Evolutionary conservation across 352 stramenopile genomes (phyloP).

Genomic region (Pythium oligandrum): DNA sequence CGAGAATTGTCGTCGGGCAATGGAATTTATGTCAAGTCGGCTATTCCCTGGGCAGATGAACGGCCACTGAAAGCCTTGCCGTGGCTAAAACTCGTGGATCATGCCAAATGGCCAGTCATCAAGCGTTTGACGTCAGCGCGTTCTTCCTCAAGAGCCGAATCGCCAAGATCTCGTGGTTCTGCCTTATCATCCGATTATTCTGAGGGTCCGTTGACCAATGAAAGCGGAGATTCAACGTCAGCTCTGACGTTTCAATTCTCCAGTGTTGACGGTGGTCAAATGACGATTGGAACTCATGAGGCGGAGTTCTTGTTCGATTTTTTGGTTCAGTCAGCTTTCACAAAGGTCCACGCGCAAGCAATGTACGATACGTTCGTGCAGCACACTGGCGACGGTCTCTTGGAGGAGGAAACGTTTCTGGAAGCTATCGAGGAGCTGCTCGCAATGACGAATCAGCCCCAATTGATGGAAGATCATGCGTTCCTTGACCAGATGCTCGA

Average conservation of each 20-base stretch:
- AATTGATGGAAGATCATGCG: conserved; percentile 71
- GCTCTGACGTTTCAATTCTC: conserved; percentile 69
- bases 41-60: conserved; percentile 67
- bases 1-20: not conserved
- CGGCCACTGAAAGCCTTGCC: conserved; percentile 42
- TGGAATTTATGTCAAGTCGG: conserved; percentile 22
- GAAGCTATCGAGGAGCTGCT: conserved; percentile 75
- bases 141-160: not conserved
- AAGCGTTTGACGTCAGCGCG: conserved; percentile 30
- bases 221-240: conserved; percentile 15
- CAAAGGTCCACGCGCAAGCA: conserved; percentile 53
- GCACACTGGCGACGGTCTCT: conserved; percentile 72
- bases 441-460: conserved; percentile 63
- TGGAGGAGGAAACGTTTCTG: conserved; percentile 83
- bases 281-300: conserved; percentile 57
- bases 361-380: conserved; percentile 88
- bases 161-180: not conserved
- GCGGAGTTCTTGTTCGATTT: conserved; percentile 59
- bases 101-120: conserved; percentile 57
- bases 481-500: conserved; percentile 76
- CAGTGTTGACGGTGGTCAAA: conserved; percentile 46
- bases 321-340: conserved; percentile 63
- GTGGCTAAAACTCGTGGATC: conserved; percentile 70
- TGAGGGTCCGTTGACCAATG: conserved; percentile 5
- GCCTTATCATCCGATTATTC: not conserved